Percentiles rank a stretch among this genome's conserved stretches.
These are phyloP conservation scores for Aphanomyces stellatus DNA, from an alignment of 352 stramenopile species.

Conservation along the genomic window DNA sequence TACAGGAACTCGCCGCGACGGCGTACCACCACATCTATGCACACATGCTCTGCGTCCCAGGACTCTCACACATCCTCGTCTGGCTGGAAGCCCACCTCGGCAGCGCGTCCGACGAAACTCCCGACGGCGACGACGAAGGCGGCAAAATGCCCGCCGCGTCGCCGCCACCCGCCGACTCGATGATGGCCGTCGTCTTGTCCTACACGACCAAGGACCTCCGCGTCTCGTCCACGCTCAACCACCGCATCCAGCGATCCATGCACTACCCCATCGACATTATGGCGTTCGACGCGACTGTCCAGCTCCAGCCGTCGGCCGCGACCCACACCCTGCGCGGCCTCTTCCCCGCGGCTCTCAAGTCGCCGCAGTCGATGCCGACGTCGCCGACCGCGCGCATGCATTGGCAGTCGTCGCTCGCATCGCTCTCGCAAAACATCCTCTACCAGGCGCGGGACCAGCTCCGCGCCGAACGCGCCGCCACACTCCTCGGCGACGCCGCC, in stretches of 20 bases:
- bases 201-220: constrained; percentile 81
- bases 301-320: constrained; percentile 34
- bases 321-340: background rate
- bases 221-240: constrained; percentile 73
- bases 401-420: constrained; percentile 68
- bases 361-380: constrained; percentile 75
- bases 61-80: background rate
- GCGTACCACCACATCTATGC: constrained; percentile 8
- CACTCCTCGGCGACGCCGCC: constrained; percentile 45
- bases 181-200: constrained; percentile 62
- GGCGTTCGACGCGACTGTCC: constrained; percentile 77
- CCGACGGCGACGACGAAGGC: too few relatives aligned
- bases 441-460: constrained; percentile 74
- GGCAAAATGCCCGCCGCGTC: too few relatives aligned
- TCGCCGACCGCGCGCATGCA: constrained; percentile 60
- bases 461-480: constrained; percentile 59
- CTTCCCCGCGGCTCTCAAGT: constrained; percentile 21
- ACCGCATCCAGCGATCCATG: constrained; percentile 82
- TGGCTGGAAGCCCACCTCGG: constrained; percentile 2
- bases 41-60: background rate
- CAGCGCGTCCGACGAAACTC: background rate
- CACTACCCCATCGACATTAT: constrained; percentile 30
- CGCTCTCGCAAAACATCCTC: constrained; percentile 77
- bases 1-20: background rate
- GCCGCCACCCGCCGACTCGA: background rate